These are phyloP conservation scores for Olyra latifolia DNA, from an alignment of 176 grass and related monocot genomes.

Conservation along the genomic window DNA sequence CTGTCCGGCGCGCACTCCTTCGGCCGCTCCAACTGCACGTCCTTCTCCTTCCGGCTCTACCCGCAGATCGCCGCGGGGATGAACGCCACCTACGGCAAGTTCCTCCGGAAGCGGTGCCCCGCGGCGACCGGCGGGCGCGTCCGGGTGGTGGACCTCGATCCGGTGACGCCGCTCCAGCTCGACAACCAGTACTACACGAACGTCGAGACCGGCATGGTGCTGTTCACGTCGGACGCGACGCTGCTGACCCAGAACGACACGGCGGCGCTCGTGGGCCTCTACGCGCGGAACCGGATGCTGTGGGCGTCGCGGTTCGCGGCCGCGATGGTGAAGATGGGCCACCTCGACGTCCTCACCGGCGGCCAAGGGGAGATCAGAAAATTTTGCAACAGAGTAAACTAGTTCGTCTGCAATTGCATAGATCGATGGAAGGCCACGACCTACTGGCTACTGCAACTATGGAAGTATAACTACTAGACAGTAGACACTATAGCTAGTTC, in stretches of 20 bases:
- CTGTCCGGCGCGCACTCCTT: constrained; percentile 51
- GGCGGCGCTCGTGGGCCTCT: constrained; percentile 47
- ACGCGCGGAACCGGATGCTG: constrained; percentile 26
- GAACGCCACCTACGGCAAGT: constrained; percentile 6
- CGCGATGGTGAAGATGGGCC: constrained; percentile 74
- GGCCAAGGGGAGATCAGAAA: constrained; percentile 59
- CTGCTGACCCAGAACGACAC: constrained; percentile 44
- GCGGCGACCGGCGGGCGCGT: constrained; percentile 20
- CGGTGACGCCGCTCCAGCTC: constrained; percentile 20
- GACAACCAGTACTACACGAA: constrained; percentile 69
- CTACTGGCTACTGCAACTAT: background rate
- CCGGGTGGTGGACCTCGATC: constrained; percentile 47
- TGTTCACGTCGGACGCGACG: constrained; percentile 52
- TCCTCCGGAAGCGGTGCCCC: background rate
- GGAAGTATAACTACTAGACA: background rate
- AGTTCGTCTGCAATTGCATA: background rate
- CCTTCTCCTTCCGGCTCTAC: constrained; percentile 25
- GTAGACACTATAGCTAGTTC: background rate
- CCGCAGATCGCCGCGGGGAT: constrained; percentile 4
- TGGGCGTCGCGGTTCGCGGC: constrained; percentile 43
- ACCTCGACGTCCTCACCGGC: constrained; percentile 55
- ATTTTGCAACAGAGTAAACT: constrained; percentile 48
- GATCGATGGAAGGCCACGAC: background rate
- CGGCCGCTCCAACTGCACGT: constrained; percentile 44
- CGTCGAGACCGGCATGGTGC: constrained; percentile 28